Evolutionary conservation across 331 rosid species (phyloP).

Genomic region (Prunus yedoensis): DNA sequence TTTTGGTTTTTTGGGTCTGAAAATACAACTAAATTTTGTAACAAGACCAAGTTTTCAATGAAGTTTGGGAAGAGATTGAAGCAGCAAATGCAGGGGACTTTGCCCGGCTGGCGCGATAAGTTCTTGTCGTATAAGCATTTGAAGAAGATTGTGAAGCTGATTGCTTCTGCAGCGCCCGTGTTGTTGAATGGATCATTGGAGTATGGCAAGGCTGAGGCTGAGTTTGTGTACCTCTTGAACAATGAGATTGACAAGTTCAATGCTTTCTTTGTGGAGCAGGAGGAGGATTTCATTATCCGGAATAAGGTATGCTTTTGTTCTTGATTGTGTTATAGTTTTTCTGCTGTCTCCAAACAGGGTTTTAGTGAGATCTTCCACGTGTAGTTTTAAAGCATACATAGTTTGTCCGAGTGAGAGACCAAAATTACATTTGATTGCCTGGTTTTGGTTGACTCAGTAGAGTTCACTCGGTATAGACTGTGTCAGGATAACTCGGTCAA

Average conservation of each 20-base stretch:
- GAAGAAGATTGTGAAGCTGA: constrained; percentile 63
- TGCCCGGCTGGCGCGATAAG: constrained; percentile 79
- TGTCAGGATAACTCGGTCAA: neutral
- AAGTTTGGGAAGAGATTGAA: constrained; percentile 84
- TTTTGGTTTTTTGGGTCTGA: no score
- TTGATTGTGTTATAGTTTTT: neutral
- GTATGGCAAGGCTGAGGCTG: constrained; percentile 49
- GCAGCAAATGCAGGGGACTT: constrained; percentile 62
- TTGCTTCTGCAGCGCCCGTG: constrained; percentile 39
- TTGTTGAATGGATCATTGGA: constrained; percentile 31
- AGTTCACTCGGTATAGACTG: neutral
- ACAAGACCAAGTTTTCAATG: constrained; percentile 31
- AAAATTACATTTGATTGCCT: neutral
- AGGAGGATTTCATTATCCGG: constrained; percentile 77
- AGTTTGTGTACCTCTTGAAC: constrained; percentile 65
- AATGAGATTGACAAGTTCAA: constrained; percentile 88
- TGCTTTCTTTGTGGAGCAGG: constrained; percentile 69
- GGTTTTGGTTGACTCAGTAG: constrained; percentile 3
- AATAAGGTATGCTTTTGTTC: constrained; percentile 45
- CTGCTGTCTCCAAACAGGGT: neutral
- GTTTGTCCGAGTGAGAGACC: neutral
- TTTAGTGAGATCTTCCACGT: neutral
- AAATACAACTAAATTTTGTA: no score
- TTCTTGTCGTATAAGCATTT: constrained; percentile 77
- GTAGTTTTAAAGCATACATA: neutral